phyloP scores from a whole-genome alignment of 345 rosid species.

The Salix koriyanagi region DNA sequence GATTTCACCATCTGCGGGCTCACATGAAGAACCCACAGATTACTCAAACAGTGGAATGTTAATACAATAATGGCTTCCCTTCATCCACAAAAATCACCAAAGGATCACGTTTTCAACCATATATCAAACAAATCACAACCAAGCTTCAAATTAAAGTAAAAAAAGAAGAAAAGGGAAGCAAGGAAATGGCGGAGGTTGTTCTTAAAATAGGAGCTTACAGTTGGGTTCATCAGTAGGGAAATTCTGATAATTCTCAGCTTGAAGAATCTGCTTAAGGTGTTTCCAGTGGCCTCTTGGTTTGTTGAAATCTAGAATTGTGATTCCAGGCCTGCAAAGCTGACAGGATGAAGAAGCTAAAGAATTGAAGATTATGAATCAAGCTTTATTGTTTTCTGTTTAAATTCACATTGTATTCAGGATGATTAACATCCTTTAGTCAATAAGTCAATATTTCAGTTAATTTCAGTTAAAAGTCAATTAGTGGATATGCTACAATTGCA shows the following conservation, averaged over 20 bases:
- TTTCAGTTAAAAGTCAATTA: no score
- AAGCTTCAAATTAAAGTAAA: neutral
- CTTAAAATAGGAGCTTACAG: no score
- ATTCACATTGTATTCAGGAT: no score
- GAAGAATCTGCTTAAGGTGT: slow-evolving; percentile 94
- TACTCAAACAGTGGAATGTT: neutral
- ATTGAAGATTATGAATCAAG: no score
- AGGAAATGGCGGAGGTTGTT: no score
- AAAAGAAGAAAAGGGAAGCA: neutral
- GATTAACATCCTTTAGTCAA: no score
- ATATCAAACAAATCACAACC: neutral
- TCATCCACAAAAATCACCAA: neutral
- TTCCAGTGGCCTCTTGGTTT: slow-evolving; percentile 79
- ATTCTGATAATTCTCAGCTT: slow-evolving; percentile 64
- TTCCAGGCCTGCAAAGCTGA: no score
- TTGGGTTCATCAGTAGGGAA: slow-evolving; percentile 56
- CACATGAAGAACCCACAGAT: neutral
- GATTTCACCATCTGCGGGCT: neutral
- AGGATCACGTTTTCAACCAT: neutral
- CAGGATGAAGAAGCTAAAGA: no score
- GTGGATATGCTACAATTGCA: no score
- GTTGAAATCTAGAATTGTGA: no score
- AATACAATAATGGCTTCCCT: neutral
- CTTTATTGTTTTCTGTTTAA: no score
- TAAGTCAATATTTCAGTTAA: no score